Conservation (phyloP, 495 filamentous ascomycete species). For the Penicillium malachiteum region DNA sequence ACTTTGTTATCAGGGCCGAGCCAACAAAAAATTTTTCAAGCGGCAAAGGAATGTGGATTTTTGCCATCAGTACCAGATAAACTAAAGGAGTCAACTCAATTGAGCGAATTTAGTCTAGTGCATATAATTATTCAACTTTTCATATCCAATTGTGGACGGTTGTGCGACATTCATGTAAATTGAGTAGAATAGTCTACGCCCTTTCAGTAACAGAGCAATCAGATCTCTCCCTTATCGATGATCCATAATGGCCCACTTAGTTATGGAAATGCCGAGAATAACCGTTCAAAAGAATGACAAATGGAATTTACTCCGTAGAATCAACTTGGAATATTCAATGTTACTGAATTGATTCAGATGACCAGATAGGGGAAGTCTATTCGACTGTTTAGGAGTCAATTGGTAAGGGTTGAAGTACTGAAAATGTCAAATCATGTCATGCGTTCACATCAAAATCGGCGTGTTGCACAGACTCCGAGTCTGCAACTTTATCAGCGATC, state of each 20-base stretch:
- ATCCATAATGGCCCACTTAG: not conserved
- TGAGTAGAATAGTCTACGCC: not conserved
- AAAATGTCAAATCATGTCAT: no score
- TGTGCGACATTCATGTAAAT: not conserved
- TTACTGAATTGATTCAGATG: no score
- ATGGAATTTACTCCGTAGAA: no score
- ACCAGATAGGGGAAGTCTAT: no score
- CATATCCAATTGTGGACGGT: not conserved
- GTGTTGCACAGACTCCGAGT: not conserved
- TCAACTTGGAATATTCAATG: no score
- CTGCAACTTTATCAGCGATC: not conserved
- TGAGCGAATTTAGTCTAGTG: not conserved
- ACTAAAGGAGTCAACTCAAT: no score
- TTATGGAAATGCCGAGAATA: not conserved
- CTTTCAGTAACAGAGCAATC: not conserved
- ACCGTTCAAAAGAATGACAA: not conserved
- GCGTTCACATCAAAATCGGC: no score
- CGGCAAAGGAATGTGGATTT: not conserved
- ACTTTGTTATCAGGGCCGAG: not conserved
- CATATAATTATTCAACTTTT: not conserved
- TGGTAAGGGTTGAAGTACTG: no score
- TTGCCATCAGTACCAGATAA: not conserved
- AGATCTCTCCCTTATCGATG: not conserved
- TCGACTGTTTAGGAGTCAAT: no score
- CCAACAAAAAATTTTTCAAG: conserved; percentile 13